A percentile compares a stretch with the other conserved stretches of the same genome.
phyloP scores from a whole-genome alignment of 1,284 basidiomycete species.

The Flammula alnicola region DNA sequence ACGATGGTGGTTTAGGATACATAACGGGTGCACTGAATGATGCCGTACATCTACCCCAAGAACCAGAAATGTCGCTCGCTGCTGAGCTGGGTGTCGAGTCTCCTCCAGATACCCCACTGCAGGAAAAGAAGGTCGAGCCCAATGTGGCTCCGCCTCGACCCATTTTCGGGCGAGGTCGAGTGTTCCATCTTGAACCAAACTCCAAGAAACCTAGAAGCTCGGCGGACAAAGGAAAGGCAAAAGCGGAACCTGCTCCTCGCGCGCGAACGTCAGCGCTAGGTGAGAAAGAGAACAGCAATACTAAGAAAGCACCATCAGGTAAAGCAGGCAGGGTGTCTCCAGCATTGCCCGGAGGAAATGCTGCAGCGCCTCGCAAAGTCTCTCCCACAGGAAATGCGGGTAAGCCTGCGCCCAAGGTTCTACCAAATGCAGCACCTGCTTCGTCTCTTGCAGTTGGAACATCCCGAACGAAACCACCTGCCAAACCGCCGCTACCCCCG shows the following conservation, averaged over 20 bases:
- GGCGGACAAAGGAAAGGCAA: constrained; percentile 40
- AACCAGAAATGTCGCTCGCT: constrained; percentile 37
- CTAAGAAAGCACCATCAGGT: constrained; percentile 19
- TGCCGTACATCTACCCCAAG: constrained; percentile 7
- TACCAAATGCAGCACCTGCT: constrained; percentile 22
- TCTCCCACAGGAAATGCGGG: constrained; percentile 6
- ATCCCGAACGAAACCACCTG: constrained; percentile 11
- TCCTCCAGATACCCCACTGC: constrained; percentile 42
- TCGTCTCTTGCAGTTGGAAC: constrained; percentile 21
- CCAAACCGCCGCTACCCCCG: constrained; percentile 22
- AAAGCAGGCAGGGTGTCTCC: constrained; percentile 27
- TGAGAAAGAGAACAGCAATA: constrained; percentile 48
- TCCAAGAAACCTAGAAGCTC: constrained; percentile 28
- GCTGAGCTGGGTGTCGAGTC: constrained; percentile 45
- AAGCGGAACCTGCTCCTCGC: constrained; percentile 29
- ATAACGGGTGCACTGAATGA: constrained; percentile 15
- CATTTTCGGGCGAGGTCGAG: constrained; percentile 16
- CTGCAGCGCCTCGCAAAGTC: constrained; percentile 10
- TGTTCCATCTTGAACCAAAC: constrained; percentile 24
- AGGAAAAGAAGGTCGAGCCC: constrained; percentile 45
- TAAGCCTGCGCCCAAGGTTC: constrained; percentile 23
- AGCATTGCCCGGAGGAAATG: constrained; percentile 15
- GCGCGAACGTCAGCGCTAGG: constrained; percentile 30
- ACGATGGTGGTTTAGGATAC: constrained; percentile 29
- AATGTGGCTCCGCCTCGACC: constrained; percentile 13